Conservation (phyloP, 768 basidiomycete species). For the Hydnomerulius pinastri region DNA sequence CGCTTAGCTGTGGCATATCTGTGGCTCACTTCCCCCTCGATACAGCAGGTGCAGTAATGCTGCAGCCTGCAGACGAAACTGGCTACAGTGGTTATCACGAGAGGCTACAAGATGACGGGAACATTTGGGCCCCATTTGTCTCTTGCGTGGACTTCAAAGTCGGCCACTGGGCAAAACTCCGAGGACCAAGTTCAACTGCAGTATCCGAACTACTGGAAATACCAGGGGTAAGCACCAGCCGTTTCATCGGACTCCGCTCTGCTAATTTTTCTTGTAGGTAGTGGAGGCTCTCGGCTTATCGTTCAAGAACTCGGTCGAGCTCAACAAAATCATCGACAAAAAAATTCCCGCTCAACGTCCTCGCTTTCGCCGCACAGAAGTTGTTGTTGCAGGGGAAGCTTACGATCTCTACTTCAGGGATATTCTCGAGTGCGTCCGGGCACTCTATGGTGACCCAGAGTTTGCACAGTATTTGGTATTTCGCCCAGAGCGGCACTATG, state of each 20-base stretch:
- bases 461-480: slow-evolving; percentile 32
- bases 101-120: too few relatives aligned
- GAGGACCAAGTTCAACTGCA: slow-evolving; percentile 38
- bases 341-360: slow-evolving; percentile 11
- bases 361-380: neutral
- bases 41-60: too few relatives aligned
- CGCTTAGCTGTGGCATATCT: too few relatives aligned
- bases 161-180: slow-evolving; percentile 42
- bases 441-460: slow-evolving; percentile 36
- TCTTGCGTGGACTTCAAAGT: slow-evolving; percentile 42
- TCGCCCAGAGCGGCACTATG: slow-evolving; percentile 40
- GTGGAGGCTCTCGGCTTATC: neutral
- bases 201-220: slow-evolving; percentile 41
- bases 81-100: too few relatives aligned
- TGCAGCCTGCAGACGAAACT: too few relatives aligned
- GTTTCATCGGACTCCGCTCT: too few relatives aligned
- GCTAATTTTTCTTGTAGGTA: too few relatives aligned
- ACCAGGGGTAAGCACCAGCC: slow-evolving; percentile 32
- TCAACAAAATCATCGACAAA: slow-evolving; percentile 33
- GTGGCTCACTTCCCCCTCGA: too few relatives aligned
- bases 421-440: slow-evolving; percentile 37
- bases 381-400: slow-evolving; percentile 27
- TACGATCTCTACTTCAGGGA: slow-evolving; percentile 37
- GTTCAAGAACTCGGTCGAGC: slow-evolving; percentile 20
- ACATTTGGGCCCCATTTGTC: slow-evolving; percentile 33